A percentile compares a stretch with the other conserved stretches of the same genome.
Evolutionary conservation across 2,329 filamentous ascomycete genomes (phyloP).

Genomic region (Ophiostoma ulmi): DNA sequence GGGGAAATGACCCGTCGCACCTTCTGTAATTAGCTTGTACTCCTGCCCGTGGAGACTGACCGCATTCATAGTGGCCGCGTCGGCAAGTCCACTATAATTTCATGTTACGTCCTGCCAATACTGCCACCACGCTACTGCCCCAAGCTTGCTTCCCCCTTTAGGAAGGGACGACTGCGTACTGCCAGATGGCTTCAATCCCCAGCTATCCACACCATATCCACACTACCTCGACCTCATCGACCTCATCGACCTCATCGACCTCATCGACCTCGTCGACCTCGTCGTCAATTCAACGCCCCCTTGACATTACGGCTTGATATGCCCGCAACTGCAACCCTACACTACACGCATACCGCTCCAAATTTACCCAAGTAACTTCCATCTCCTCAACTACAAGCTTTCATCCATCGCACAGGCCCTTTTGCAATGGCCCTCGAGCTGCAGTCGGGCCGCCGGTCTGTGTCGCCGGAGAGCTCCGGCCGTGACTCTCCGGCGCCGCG

Average conservation of each 20-base stretch:
- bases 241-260: constrained; percentile 7
- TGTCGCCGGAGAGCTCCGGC: constrained; percentile 78
- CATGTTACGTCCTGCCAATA: constrained; percentile 11
- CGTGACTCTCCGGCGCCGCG: constrained; percentile 69
- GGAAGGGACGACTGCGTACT: constrained; percentile 23
- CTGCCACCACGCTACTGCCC: neutral
- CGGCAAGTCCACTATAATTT: constrained; percentile 8
- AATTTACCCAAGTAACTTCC: neutral
- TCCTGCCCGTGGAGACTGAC: constrained; percentile 14
- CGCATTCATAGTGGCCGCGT: constrained; percentile 19
- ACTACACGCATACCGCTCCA: neutral
- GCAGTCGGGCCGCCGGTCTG: constrained; percentile 50
- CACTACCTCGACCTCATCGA: neutral
- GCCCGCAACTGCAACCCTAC: constrained; percentile 7
- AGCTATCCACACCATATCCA: constrained; percentile 9
- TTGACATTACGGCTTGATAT: constrained; percentile 14
- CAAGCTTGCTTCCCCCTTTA: constrained; percentile 18
- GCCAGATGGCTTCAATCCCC: constrained; percentile 23
- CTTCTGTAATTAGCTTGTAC: neutral
- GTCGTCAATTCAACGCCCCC: neutral
- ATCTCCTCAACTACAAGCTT: neutral
- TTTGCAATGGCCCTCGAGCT: constrained; percentile 60
- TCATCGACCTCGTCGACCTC: neutral
- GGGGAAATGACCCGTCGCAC: neutral
- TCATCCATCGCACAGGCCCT: constrained; percentile 11